phyloP scores from a whole-genome alignment of 2,329 filamentous ascomycete genomes.

The Fusarium bulbicola region DNA sequence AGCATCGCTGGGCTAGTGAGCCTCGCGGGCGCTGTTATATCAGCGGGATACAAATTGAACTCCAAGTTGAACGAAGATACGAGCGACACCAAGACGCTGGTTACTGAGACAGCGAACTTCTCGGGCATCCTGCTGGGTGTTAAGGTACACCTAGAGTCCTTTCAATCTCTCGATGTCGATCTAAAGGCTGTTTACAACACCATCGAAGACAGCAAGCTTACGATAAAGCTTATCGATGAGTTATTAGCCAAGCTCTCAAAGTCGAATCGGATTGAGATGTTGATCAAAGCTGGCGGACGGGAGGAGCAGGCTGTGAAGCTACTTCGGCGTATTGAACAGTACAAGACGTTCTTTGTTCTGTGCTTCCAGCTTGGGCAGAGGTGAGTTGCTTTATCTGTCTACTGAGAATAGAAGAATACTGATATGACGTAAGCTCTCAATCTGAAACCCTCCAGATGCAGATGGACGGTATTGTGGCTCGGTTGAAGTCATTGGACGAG shows the following conservation, averaged over 20 bases:
- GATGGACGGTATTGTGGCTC: fast-evolving
- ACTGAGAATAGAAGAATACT: neutral
- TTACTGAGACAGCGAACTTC: neutral
- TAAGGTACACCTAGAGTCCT: neutral
- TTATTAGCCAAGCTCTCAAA: neutral
- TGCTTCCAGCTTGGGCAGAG: neutral
- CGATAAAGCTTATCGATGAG: neutral
- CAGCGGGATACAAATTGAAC: neutral
- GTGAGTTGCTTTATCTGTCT: too few relatives aligned
- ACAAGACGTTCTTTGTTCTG: neutral
- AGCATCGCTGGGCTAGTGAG: neutral
- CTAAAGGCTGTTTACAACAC: neutral
- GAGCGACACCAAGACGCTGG: neutral
- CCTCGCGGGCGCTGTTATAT: neutral
- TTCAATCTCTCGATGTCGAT: neutral
- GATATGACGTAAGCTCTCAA: neutral
- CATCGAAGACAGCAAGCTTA: neutral
- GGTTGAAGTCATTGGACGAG: fast-evolving
- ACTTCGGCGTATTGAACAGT: neutral
- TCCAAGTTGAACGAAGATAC: neutral
- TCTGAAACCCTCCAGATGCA: neutral
- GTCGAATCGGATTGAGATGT: neutral
- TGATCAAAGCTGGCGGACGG: neutral
- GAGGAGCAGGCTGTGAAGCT: neutral
- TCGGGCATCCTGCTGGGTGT: neutral